A percentile compares a stretch with the other conserved stretches of the same genome.
phyloP scores from a whole-genome alignment of 176 grass and related monocot genomes.

The Lolium perenne region DNA sequence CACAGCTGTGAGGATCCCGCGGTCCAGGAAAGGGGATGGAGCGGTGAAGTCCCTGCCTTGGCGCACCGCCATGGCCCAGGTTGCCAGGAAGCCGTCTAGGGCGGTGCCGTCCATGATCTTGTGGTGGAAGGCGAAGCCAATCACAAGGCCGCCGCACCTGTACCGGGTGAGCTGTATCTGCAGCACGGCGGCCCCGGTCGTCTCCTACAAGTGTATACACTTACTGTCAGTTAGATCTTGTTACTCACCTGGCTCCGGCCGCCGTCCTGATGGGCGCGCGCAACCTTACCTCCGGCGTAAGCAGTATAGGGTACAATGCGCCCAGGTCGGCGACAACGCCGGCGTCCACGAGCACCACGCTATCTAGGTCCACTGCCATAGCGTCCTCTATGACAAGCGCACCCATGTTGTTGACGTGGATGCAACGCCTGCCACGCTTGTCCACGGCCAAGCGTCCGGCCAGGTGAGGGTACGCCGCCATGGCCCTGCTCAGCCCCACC shows the following conservation, averaged over 20 bases:
- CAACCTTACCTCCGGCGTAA: too few species aligned
- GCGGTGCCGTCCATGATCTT: neutral
- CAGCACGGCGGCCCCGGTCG: neutral
- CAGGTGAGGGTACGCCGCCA: too few species aligned
- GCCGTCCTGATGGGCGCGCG: too few species aligned
- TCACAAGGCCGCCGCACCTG: slow-evolving; percentile 37
- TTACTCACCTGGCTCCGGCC: too few species aligned
- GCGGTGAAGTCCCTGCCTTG: neutral
- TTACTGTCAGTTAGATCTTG: too few species aligned
- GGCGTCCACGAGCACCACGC: neutral
- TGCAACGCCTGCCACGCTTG: neutral
- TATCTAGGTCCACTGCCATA: neutral
- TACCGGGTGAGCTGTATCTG: slow-evolving; percentile 46
- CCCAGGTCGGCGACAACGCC: too few species aligned
- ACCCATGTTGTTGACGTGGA: slow-evolving; percentile 19
- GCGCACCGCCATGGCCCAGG: neutral
- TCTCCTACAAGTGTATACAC: neutral
- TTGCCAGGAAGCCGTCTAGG: neutral
- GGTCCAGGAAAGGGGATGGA: neutral
- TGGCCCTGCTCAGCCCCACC: too few species aligned
- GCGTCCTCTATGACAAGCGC: neutral
- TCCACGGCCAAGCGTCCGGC: neutral
- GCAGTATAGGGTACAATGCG: too few species aligned
- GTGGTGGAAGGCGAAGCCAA: neutral
- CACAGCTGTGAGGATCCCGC: too few species aligned